Evolutionary conservation across 2,329 filamentous ascomycete species (phyloP).

Genomic region (Talaromyces atroroseus): DNA sequence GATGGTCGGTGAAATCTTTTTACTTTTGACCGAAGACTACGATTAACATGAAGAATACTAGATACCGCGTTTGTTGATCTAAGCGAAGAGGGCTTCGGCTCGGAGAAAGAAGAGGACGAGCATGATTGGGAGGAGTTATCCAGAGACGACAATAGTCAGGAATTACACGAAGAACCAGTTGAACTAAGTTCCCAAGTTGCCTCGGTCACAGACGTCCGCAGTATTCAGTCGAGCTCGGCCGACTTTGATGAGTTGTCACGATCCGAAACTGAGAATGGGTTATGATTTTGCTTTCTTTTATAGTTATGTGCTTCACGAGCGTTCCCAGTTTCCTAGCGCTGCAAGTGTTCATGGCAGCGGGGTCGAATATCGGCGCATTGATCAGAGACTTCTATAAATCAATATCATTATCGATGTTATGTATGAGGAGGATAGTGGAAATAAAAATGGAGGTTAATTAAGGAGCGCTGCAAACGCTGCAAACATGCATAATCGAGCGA

Average conservation of each 20-base stretch:
- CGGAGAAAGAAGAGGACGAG: conserved; percentile 32
- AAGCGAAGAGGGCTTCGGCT: neutral
- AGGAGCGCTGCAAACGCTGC: conserved; percentile 16
- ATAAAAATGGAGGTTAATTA: neutral
- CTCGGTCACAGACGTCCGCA: conserved; percentile 25
- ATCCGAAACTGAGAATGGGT: conserved; percentile 12
- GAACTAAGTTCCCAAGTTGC: conserved; percentile 24
- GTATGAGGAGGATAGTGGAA: too few species aligned
- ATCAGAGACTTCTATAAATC: neutral
- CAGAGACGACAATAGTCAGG: conserved; percentile 21
- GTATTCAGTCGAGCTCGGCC: conserved; percentile 30
- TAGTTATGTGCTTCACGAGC: neutral
- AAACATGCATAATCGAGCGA: conserved; percentile 12
- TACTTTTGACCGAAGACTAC: conserved; percentile 32
- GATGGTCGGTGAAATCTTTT: conserved; percentile 39
- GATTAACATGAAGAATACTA: conserved; percentile 16
- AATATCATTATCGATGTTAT: neutral
- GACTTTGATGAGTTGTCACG: conserved; percentile 22
- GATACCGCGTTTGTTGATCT: conserved; percentile 11
- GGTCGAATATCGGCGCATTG: neutral
- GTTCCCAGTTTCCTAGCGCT: neutral
- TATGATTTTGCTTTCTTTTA: neutral
- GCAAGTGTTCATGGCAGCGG: neutral
- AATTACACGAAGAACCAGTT: conserved; percentile 30
- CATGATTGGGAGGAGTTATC: conserved; percentile 39